These are phyloP conservation scores for Yarrowia osloensis DNA, from an alignment of 805 yeast species.

Conservation along the genomic window DNA sequence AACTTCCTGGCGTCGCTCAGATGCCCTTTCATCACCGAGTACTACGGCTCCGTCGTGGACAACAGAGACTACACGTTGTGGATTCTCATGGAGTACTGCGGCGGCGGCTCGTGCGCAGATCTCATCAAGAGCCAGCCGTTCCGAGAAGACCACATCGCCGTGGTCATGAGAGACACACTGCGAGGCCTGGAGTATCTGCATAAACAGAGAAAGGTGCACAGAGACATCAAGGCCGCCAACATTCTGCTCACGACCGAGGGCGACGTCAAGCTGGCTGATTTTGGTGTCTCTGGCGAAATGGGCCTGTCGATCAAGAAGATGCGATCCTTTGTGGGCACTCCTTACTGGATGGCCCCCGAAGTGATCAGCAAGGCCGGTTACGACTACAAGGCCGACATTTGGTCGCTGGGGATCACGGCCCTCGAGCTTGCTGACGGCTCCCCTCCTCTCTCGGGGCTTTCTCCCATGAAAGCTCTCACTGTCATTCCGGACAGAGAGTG, in stretches of 20 bases:
- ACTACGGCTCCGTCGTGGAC: slow-evolving; percentile 61
- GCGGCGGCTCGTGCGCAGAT: slow-evolving; percentile 89
- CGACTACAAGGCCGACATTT: slow-evolving; percentile 85
- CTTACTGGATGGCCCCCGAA: slow-evolving; percentile 99
- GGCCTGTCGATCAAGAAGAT: slow-evolving; percentile 55
- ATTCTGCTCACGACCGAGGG: slow-evolving; percentile 72
- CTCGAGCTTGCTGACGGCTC: slow-evolving; percentile 80
- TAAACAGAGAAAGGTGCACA: slow-evolving; percentile 70
- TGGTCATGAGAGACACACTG: slow-evolving; percentile 63
- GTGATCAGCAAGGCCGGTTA: slow-evolving; percentile 86
- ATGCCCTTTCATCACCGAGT: slow-evolving; percentile 68
- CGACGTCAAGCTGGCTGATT: slow-evolving; percentile 80
- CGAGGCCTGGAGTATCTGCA: slow-evolving; percentile 79
- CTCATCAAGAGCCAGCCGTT: slow-evolving; percentile 57
- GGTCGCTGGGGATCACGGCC: slow-evolving; percentile 94
- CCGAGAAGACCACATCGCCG: slow-evolving; percentile 61
- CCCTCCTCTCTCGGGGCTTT: slow-evolving; percentile 74
- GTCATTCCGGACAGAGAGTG: slow-evolving; percentile 66
- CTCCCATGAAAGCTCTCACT: slow-evolving; percentile 75
- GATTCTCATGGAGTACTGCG: slow-evolving; percentile 94
- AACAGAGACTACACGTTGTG: slow-evolving; percentile 77
- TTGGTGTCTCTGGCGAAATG: slow-evolving; percentile 89
- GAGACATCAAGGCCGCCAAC: slow-evolving; percentile 91
- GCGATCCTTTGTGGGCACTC: slow-evolving; percentile 89
- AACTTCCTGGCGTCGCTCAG: slow-evolving; percentile 66